Evolutionary conservation across 2,329 filamentous ascomycete species (phyloP), one percentile per base, ranked within the genome.

Genomic region (Domatiomyces catenatus): DNA sequence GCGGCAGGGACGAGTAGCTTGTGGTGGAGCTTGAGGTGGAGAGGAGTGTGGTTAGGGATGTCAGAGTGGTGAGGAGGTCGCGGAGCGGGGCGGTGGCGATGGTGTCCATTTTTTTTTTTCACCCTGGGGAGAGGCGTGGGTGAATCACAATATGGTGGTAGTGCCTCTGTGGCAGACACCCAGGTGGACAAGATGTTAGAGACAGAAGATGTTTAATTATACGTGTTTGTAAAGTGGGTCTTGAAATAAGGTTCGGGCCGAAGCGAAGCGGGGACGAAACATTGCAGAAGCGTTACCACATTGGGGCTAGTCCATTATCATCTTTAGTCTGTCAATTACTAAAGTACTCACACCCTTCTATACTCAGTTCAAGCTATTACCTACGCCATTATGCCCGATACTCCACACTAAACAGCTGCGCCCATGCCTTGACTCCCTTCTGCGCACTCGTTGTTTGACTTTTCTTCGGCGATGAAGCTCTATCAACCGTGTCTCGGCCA

Each of bases 371-470:
- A 15, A 15, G 10, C 10, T 5, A 39, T 8, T 8, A 32, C 12
- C 5, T 39, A 15, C 4, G 3, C 57, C 57, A 24, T 47, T 19
- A 47, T 10, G 45, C 45, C 12, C 17, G 22, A 28, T 26, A 47
- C 26, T 47, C 45, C 12, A 47, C 20, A 47, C n/a, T 47, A 17
- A 47, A 47, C 7, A 47, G 45, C 45, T 28, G 22, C 20, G 28
- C 45, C 45, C 45, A 47, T 10, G 20, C 8, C 45, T 47, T 47
- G 17, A 8, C 28, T 47, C 45, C 17, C 26, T 47, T 22, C 20
- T 47, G 45, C 26, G 22, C 24, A 18, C 22, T 45, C 19, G 43
- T 20, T 10, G 43, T 39, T 5, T 15, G 43, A 20, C 19, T 45
- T n/a, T 19, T 20, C 43, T 45, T 20, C 22, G 43, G 22, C n/a